These are phyloP conservation scores for Hymenoscyphus fraxineus DNA, from an alignment of 2,329 filamentous ascomycete species.

Conservation along the genomic window DNA sequence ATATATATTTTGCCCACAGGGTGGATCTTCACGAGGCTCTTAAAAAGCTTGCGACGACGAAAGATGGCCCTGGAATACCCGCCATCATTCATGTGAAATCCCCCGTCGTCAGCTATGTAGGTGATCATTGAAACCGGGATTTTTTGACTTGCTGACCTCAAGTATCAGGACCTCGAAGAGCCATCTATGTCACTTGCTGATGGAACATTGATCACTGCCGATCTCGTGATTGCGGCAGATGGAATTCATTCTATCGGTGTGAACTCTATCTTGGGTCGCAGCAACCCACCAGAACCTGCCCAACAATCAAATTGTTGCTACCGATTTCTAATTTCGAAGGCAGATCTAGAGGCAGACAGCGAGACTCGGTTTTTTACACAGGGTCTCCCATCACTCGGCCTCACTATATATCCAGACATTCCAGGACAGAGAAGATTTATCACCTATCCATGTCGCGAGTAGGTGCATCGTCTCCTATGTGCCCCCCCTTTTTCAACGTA, in stretches of 20 bases:
- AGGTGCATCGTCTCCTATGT: neutral
- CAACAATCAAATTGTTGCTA: conserved; percentile 21
- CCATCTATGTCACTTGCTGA: conserved; percentile 30
- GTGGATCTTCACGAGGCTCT: conserved; percentile 41
- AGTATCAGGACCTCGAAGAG: neutral
- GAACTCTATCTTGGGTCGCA: conserved; percentile 10
- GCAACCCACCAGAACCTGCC: conserved; percentile 17
- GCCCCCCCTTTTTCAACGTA: no score
- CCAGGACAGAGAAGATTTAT: conserved; percentile 22
- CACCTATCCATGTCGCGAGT: conserved; percentile 30
- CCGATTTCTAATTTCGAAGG: conserved; percentile 35
- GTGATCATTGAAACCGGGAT: neutral
- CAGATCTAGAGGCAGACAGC: conserved; percentile 29
- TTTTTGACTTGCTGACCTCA: neutral
- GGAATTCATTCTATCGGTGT: conserved; percentile 32
- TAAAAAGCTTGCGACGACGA: conserved; percentile 33
- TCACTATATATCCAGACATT: conserved; percentile 12
- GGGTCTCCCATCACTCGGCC: conserved; percentile 18
- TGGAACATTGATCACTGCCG: conserved; percentile 32
- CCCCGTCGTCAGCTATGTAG: conserved; percentile 26
- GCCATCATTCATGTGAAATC: conserved; percentile 25
- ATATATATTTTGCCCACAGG: conserved; percentile 35
- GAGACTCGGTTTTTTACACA: conserved; percentile 31
- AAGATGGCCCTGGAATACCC: conserved; percentile 27
- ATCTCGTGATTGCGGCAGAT: conserved; percentile 38